Percentiles rank a stretch among this genome's conserved stretches.
Conservation (phyloP, 768 basidiomycete genomes). For the Kwoniella europaea region DNA sequence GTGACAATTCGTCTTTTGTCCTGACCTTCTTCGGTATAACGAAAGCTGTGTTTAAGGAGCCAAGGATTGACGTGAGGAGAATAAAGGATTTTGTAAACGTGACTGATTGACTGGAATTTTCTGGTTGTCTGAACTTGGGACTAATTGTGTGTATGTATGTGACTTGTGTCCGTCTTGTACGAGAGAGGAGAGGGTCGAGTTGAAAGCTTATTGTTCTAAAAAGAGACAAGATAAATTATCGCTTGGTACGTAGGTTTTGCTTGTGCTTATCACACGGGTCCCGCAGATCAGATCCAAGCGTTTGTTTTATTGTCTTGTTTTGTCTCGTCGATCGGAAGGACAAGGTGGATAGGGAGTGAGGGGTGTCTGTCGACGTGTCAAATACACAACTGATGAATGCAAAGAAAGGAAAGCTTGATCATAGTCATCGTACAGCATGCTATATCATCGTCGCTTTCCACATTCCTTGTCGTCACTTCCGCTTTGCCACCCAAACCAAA, state of each 20-base stretch:
- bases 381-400: background rate
- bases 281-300: background rate
- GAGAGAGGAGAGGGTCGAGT: background rate
- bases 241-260: background rate
- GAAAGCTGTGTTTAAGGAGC: background rate
- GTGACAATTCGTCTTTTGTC: background rate
- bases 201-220: no score
- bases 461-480: background rate
- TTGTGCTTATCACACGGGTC: background rate
- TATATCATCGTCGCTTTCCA: background rate
- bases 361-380: background rate
- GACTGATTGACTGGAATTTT: background rate
- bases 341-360: background rate
- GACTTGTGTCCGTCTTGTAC: background rate
- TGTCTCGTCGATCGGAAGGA: background rate
- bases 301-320: background rate
- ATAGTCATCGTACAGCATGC: background rate
- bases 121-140: background rate
- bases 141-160: background rate
- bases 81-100: no score
- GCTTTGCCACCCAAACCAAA: background rate
- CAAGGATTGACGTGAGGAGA: background rate
- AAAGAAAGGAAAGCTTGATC: background rate
- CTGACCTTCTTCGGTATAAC: background rate
- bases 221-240: no score